phyloP scores from a whole-genome alignment of 495 filamentous ascomycete genomes.

The Cetradonia linearis region DNA sequence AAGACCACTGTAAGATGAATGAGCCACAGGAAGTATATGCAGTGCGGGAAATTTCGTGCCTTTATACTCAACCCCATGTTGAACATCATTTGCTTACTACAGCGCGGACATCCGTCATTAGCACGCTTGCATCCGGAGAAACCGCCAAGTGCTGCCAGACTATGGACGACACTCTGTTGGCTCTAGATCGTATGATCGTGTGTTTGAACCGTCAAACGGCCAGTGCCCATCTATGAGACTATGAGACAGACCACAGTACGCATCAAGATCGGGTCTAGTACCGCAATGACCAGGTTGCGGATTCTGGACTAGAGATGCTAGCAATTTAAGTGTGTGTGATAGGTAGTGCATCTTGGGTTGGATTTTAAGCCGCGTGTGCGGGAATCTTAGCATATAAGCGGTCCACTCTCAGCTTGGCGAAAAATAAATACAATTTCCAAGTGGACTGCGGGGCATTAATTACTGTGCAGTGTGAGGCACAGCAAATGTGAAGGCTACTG shows the following conservation, averaged over 20 bases:
- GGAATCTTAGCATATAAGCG: conserved; percentile 5
- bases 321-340: not conserved
- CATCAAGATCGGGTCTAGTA: not conserved
- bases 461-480: not conserved
- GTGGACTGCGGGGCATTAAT: conserved; percentile 1
- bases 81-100: not conserved
- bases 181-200: not conserved
- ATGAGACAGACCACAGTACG: not conserved
- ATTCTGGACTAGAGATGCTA: not conserved
- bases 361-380: not conserved
- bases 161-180: not conserved
- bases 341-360: not conserved
- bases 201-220: not conserved
- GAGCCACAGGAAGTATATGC: not conserved
- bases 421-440: conserved; percentile 5
- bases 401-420: conserved; percentile 2
- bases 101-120: conserved; percentile 6
- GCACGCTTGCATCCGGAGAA: conserved; percentile 5
- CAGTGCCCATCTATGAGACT: not conserved
- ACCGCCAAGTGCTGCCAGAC: not conserved
- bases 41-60: not conserved
- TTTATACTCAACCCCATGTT: conserved; percentile 1
- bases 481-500: not conserved
- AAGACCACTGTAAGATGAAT: not conserved
- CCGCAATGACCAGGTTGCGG: not conserved